These are phyloP conservation scores for Pestalotiopsis sp. DNA, from an alignment of 2,329 filamentous ascomycete species.

Conservation along the genomic window DNA sequence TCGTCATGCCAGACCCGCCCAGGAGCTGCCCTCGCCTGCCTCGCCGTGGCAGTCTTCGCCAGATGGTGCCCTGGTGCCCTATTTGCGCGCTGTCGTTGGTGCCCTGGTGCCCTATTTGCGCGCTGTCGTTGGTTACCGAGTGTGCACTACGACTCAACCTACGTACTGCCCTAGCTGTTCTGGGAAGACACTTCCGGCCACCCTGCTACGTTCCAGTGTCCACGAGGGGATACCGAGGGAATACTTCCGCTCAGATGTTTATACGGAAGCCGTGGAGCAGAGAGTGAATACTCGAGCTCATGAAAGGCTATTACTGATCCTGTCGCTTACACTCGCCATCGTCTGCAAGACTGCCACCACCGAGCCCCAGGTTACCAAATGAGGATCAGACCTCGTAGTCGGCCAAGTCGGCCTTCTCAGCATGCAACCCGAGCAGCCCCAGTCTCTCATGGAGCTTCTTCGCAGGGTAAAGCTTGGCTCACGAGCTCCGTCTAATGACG, in stretches of 20 bases:
- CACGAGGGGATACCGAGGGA: too few relatives aligned
- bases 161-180: background rate
- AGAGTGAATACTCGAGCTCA: background rate
- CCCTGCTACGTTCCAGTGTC: background rate
- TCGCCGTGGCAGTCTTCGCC: background rate
- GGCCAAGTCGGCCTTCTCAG: background rate
- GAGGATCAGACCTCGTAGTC: background rate
- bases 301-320: background rate
- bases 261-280: background rate
- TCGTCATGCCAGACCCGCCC: conserved; percentile 1
- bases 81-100: background rate
- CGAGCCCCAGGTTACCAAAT: background rate
- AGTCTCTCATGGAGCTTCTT: background rate
- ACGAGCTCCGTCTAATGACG: conserved; percentile 10
- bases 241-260: too few relatives aligned
- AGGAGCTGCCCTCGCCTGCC: background rate
- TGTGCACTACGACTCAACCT: background rate
- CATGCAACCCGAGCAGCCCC: background rate
- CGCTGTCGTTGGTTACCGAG: background rate
- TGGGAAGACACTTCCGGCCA: background rate
- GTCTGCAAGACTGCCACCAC: background rate
- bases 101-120: background rate
- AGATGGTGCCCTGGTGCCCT: background rate
- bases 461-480: conserved; percentile 6
- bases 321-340: background rate